Conservation (phyloP, 176 grass and related monocot species). For the Cymbopogon citratus region DNA sequence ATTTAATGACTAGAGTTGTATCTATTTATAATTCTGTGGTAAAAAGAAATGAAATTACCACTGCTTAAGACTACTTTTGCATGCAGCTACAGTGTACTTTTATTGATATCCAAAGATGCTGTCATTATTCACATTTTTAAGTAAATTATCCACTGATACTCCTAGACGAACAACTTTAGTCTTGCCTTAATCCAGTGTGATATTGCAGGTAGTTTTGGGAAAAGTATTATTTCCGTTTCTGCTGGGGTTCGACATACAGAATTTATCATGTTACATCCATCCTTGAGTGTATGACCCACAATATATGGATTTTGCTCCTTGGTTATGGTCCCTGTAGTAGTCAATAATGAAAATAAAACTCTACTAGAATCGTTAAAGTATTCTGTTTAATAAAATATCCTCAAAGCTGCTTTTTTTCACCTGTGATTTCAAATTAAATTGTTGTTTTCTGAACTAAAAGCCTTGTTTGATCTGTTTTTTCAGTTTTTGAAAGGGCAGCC, state of each 20-base stretch:
- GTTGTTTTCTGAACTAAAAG: neutral
- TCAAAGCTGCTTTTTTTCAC: neutral
- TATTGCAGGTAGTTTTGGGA: neutral
- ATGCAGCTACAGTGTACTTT: neutral
- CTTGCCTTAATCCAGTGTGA: neutral
- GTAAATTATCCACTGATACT: neutral
- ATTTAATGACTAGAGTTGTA: neutral
- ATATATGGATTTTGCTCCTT: neutral
- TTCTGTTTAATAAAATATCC: neutral
- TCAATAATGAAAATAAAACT: neutral
- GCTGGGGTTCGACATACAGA: neutral
- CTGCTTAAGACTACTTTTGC: neutral
- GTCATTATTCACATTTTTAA: neutral
- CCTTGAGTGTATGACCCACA: neutral
- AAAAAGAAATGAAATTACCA: neutral
- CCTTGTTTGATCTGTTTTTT: conserved; percentile 31
- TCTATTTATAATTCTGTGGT: neutral
- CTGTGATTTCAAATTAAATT: conserved; percentile 25
- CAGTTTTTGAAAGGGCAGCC: conserved; percentile 92
- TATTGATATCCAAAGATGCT: neutral
- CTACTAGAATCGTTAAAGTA: neutral
- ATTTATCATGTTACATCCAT: neutral
- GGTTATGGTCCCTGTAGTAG: neutral
- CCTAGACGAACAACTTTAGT: neutral
- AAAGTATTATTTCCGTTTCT: neutral